Evolutionary conservation across 805 yeast genomes (phyloP).

Genomic region (Kluyveromyces siamensis): DNA sequence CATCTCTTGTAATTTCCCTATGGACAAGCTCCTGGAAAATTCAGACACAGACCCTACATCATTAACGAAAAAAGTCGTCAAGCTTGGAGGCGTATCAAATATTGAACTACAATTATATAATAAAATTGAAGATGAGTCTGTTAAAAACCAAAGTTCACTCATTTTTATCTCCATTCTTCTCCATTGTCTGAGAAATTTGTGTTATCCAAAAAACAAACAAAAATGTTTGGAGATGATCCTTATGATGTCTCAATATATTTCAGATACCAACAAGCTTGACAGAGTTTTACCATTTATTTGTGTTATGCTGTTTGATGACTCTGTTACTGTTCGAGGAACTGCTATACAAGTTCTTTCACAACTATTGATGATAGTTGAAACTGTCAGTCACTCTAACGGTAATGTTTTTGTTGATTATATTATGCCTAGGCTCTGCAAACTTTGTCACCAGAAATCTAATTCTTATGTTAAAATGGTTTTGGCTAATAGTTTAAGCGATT

Average conservation of each 20-base stretch:
- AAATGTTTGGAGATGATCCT: conserved; percentile 70
- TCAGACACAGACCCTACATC: conserved; percentile 2
- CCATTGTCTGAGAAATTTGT: conserved; percentile 18
- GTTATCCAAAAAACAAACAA: conserved; percentile 11
- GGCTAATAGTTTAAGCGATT: conserved; percentile 63
- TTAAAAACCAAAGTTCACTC: conserved; percentile 21
- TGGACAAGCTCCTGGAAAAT: not conserved
- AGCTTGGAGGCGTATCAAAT: conserved; percentile 8
- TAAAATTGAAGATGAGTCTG: conserved; percentile 2
- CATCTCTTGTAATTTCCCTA: conserved; percentile 13
- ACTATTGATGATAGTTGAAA: conserved; percentile 51
- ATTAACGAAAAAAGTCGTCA: conserved; percentile 9
- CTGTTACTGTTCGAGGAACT: conserved; percentile 54
- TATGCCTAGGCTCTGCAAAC: conserved; percentile 53
- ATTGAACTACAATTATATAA: conserved; percentile 6
- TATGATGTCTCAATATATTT: conserved; percentile 64
- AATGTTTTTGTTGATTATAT: conserved; percentile 75
- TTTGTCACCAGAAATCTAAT: conserved; percentile 32
- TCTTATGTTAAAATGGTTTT: conserved; percentile 52
- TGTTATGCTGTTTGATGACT: conserved; percentile 56
- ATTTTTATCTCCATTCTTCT: conserved; percentile 20
- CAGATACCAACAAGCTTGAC: conserved; percentile 81
- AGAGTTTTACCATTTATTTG: conserved; percentile 75
- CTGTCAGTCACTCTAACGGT: conserved; percentile 65
- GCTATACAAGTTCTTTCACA: conserved; percentile 63